Evolutionary conservation across 306 rosid genomes (phyloP), one percentile per base, ranked within the genome.

Genomic region (Acacia confusa): DNA sequence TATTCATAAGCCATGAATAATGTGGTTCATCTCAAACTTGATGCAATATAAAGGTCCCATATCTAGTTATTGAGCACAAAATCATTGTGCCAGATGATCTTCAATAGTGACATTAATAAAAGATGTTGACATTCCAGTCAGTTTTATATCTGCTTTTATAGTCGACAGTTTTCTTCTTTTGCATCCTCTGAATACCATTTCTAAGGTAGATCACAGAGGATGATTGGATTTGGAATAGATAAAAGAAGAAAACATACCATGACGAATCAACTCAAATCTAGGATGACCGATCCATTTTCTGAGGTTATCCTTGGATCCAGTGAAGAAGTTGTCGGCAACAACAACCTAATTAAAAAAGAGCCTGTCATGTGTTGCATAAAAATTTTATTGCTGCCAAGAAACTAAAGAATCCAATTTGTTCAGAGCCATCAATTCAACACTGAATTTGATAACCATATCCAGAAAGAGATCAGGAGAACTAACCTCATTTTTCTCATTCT

Each of bases 251-350:
- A 84, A 70, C 34, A 60, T 91, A 89, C 95, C 92, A 65, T 91
- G 92, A 38, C 92, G 95, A 53, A 91, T 91, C 68, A 91, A 91
- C 87, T 91, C 92, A 43, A 91, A 91, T 89, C 95, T 86, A 38
- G 92, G 92, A 81, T 91, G 92, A 61, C 92, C 92, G 78, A 89
- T 89, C 95, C 95, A 91, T 79, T 79, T 89, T 75, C 76, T 91
- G 66, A 91, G 85, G 79, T 91, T 91, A 76, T 89, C 95, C 87
- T 89, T 91, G 20, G 95, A 89, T 74, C 95, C 95, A 13, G 92
- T 91, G 89, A 91, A 91, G 89, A 82, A 91, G 79, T 91, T 91
- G 58, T 91, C 95, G 55, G 71, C 95, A 43, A 89, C 95, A 79
- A 91, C 85, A 32, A 91, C 95, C 95, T 89, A 77, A 48, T 74